Percentiles rank a stretch among this genome's conserved stretches.
These are phyloP conservation scores for Brassica incana DNA, from an alignment of 345 rosid genomes.

Conservation along the genomic window DNA sequence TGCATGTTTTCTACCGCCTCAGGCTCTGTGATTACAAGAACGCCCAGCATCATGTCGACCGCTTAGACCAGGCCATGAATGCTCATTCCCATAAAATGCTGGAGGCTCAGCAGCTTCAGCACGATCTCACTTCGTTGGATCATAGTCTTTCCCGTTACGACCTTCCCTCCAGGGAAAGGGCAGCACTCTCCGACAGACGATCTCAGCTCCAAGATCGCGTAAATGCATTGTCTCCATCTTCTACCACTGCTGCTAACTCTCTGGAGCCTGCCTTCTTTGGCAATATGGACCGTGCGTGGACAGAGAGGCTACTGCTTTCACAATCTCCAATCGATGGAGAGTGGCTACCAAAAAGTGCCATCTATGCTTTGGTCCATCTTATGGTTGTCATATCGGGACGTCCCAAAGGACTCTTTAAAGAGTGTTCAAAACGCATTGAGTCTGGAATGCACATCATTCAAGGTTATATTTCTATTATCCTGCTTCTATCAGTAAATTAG, in stretches of 20 bases:
- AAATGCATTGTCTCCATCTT: slow-evolving; percentile 37
- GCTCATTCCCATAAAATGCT: slow-evolving; percentile 59
- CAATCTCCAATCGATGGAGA: slow-evolving; percentile 90
- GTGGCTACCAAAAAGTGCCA: slow-evolving; percentile 93
- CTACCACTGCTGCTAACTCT: slow-evolving; percentile 44
- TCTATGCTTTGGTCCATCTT: slow-evolving; percentile 86
- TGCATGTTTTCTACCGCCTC: slow-evolving; percentile 82
- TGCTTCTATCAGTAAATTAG: not conserved
- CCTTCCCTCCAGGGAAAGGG: slow-evolving; percentile 65
- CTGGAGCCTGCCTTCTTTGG: slow-evolving; percentile 68
- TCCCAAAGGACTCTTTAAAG: slow-evolving; percentile 92
- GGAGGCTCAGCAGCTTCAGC: slow-evolving; percentile 50
- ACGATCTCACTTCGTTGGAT: slow-evolving; percentile 67
- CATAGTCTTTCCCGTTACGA: slow-evolving; percentile 66
- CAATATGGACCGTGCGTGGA: slow-evolving; percentile 50
- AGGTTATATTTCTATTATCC: slow-evolving; percentile 44
- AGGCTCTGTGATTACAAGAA: slow-evolving; percentile 87
- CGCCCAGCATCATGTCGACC: slow-evolving; percentile 81
- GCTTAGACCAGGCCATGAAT: slow-evolving; percentile 84
- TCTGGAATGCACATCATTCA: slow-evolving; percentile 76
- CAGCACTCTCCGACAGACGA: slow-evolving; percentile 54
- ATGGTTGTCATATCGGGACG: slow-evolving; percentile 87
- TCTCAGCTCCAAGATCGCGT: slow-evolving; percentile 60
- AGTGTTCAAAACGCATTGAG: slow-evolving; percentile 84
- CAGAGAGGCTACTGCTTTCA: slow-evolving; percentile 79